Evolutionary conservation across 768 basidiomycete genomes (phyloP), one percentile per base, ranked within the genome.

Genomic region (Gelatoporia subvermispora): DNA sequence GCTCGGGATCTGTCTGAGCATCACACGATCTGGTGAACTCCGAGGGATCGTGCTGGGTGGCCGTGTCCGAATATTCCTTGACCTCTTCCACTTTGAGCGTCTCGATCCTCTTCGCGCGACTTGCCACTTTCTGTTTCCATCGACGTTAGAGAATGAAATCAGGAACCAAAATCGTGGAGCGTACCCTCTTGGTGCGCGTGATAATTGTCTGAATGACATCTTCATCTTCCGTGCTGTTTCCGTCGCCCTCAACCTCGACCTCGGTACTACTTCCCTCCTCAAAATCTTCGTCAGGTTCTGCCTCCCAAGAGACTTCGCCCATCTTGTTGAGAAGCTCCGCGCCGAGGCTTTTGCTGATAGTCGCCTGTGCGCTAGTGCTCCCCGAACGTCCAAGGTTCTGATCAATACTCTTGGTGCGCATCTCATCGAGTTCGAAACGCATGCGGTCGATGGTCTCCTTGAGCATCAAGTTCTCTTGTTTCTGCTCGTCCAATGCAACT

Each of bases 371-470:
- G 58, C 82, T 90, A 36, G 68, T 75, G 42, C 74, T 77, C 13
- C 68, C 66, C 9, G 54, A 55, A 0, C 70, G 64, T 11, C 68
- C 70, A 11, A 63, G 60, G 35, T 60, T 64, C 18, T 51, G 57
- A n/a, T 66, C 67, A 35, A 66, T 63, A 35, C 55, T 66, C 35
- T 68, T 63, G 4, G 72, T 69, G 35, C 92, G 76, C 74, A 94
- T 79, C 67, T 94, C 92, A 57, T 97, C 93, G 76, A 97, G 81
- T 59, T 97, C 94, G 55, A 86, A 95, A 25, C 90, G 77, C 79
- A 96, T 85, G 41, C 93, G 78, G 63, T 96, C 93, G 56, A 97
- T 97, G 2, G 93, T 96, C 73, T 97, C 94, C 63, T 95, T 95
- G 51, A 97, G 74, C 60, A 91, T 68, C 55, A 95, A 63, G 60